Base-by-base conservation (phyloP, 768 basidiomycete species). In the Tubosaeta sp. region DNA sequence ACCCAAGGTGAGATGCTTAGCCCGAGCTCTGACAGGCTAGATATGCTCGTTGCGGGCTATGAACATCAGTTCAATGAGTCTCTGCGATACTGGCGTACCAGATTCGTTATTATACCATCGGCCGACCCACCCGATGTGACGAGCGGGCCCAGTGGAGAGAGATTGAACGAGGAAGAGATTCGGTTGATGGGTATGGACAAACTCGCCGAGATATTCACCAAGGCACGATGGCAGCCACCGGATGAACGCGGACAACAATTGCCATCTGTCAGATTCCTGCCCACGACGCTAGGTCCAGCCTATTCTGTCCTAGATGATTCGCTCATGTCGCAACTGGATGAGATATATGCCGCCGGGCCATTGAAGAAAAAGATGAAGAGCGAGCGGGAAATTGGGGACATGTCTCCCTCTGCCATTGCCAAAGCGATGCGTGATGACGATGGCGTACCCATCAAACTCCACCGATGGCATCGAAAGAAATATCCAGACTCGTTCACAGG, bases 51-150 rank as follows among this genome's bases (percentile, higher is more conserved):
- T 4, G 85, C 86, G 32, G 87, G 89, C 1, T 88, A 92, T 59
- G 87, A 92, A 62, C 82, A 84, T 54, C 77, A 86, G 46, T 85
- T 89, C 65, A 83, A 82, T 61, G 89, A 92, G 54, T 85, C 88
- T 2, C 74, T 95, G 31, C 83, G 90, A 43, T 95, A 95, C 61
- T 97, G 95, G 91, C 80, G 95, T 12, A 97, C 94, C 0, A 79
- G 95, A 19, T 97, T 97, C 66, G 78, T 98, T 25, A 84, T 99
- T 17, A 88, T 99, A 27, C 95, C 95, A 0, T 86, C 91, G 0
- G 75, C 80, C 13, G 87, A 91, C 34, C 77, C 83, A 53, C 91
- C 80, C 4, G 71, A 75, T 32, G 65, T 76, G 2, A 77, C 72
- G 41, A 71, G 74, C 12, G 83, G 84, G 0, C 77, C 86, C 0